phyloP scores from a whole-genome alignment of 2,329 filamentous ascomycete species.

The Fusarium lyarnte region DNA sequence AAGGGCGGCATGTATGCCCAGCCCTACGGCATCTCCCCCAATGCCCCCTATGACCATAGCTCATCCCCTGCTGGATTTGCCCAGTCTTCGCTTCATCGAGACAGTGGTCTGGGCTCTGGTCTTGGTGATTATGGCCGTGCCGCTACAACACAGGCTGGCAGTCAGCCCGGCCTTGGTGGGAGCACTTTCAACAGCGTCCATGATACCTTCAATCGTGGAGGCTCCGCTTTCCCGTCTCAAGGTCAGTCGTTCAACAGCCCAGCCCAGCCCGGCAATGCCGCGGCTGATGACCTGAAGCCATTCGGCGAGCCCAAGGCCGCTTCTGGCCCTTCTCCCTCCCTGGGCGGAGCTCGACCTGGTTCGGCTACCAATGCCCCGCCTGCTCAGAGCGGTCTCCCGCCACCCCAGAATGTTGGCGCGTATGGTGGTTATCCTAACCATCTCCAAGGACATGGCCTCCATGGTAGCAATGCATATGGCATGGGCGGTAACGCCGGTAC shows the following conservation, averaged over 20 bases:
- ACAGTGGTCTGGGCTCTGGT: conserved; percentile 60
- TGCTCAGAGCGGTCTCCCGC: conserved; percentile 63
- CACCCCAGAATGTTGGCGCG: conserved; percentile 63
- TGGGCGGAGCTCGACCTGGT: conserved; percentile 65
- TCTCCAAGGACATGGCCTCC: conserved; percentile 62
- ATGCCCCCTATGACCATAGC: conserved; percentile 65
- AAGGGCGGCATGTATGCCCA: conserved; percentile 66
- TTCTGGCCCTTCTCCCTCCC: conserved; percentile 65
- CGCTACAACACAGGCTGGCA: conserved; percentile 59
- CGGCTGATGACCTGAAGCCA: conserved; percentile 66
- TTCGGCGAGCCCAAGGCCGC: conserved; percentile 65
- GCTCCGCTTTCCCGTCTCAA: conserved; percentile 65
- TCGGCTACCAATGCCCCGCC: conserved; percentile 64
- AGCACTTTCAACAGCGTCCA: conserved; percentile 64
- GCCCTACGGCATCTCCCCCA: conserved; percentile 66
- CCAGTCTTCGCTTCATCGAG: conserved; percentile 63
- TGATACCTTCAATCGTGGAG: conserved; percentile 64
- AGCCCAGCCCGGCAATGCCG: conserved; percentile 56
- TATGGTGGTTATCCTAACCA: conserved; percentile 67
- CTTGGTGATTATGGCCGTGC: conserved; percentile 65
- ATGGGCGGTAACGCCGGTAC: conserved; percentile 61
- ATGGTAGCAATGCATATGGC: conserved; percentile 65
- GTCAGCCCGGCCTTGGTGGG: conserved; percentile 60
- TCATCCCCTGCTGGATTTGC: conserved; percentile 65
- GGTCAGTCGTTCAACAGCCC: conserved; percentile 63